These are phyloP conservation scores for Cairneyella variabilis DNA, from an alignment of 495 filamentous ascomycete species.

Conservation along the genomic window DNA sequence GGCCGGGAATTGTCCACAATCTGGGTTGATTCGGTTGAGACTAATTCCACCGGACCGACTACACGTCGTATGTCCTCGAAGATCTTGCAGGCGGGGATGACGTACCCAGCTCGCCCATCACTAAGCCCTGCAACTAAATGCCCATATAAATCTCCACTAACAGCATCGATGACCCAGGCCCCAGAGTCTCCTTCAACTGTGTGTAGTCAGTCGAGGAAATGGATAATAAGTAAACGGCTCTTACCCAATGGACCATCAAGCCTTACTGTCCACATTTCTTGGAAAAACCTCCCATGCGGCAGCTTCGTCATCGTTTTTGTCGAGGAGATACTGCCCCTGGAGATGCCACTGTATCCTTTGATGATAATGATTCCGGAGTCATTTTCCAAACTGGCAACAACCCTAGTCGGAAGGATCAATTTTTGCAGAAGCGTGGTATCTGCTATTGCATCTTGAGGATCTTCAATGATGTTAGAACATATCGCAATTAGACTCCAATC, in stretches of 20 bases:
- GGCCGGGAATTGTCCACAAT: too few species aligned
- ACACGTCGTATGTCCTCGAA: not conserved
- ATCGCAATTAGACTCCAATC: not conserved
- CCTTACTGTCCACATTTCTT: constrained; percentile 2
- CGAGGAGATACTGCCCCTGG: not conserved
- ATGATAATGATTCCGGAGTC: not conserved
- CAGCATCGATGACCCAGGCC: constrained; percentile 4
- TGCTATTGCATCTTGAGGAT: too few species aligned
- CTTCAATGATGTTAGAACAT: too few species aligned
- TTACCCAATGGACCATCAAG: constrained; percentile 1
- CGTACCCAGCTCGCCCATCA: not conserved
- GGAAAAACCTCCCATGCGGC: not conserved
- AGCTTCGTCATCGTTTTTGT: not conserved
- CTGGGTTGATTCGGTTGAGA: not conserved
- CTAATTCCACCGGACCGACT: not conserved
- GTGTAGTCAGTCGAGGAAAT: not conserved
- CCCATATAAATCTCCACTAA: constrained; percentile 6
- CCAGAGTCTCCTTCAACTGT: constrained; percentile 9
- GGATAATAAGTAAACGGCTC: not conserved
- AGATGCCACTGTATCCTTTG: not conserved
- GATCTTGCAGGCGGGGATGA: not conserved
- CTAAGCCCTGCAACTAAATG: constrained; percentile 2
- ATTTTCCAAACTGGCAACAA: not conserved
- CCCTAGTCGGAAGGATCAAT: not conserved
- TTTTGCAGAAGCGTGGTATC: not conserved